Percentiles rank a stretch among this genome's conserved stretches.
Conservation (phyloP, 352 stramenopile species). For the Pythium dissotocum region DNA sequence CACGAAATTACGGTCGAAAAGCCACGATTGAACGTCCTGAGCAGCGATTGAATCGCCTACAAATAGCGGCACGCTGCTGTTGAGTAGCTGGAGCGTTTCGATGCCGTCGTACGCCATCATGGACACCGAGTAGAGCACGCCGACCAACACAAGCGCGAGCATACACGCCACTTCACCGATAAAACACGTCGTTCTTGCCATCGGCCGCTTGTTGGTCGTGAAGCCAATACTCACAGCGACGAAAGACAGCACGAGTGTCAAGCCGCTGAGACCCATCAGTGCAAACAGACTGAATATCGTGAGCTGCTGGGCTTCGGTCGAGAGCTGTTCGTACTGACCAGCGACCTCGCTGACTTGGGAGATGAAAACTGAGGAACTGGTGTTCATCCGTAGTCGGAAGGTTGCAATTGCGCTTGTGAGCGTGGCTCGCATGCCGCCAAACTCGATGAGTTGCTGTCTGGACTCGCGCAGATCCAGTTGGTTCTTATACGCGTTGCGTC, state of each 20-base stretch:
- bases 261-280: constrained; percentile 33
- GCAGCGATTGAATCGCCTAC: constrained; percentile 21
- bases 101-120: constrained; percentile 57
- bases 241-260: constrained; percentile 34
- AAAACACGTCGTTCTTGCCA: constrained; percentile 44
- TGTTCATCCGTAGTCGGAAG: constrained; percentile 40
- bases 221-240: constrained; percentile 39
- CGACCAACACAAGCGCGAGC: constrained; percentile 43
- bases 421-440: constrained; percentile 26
- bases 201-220: constrained; percentile 36
- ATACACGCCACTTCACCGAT: constrained; percentile 45
- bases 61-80: constrained; percentile 37
- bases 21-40: constrained; percentile 29
- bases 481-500: constrained; percentile 42
- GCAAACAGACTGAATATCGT: constrained; percentile 34
- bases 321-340: constrained; percentile 30
- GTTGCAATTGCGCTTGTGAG: constrained; percentile 32
- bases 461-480: constrained; percentile 58
- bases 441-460: constrained; percentile 43
- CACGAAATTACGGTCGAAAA: constrained; percentile 56
- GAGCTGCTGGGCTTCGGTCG: constrained; percentile 32
- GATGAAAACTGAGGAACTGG: constrained; percentile 28
- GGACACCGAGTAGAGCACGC: constrained; percentile 49
- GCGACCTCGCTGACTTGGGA: constrained; percentile 18
- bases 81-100: constrained; percentile 38